Conservation (phyloP, 2,329 filamentous ascomycete genomes). For the Triangularia setosa region DNA sequence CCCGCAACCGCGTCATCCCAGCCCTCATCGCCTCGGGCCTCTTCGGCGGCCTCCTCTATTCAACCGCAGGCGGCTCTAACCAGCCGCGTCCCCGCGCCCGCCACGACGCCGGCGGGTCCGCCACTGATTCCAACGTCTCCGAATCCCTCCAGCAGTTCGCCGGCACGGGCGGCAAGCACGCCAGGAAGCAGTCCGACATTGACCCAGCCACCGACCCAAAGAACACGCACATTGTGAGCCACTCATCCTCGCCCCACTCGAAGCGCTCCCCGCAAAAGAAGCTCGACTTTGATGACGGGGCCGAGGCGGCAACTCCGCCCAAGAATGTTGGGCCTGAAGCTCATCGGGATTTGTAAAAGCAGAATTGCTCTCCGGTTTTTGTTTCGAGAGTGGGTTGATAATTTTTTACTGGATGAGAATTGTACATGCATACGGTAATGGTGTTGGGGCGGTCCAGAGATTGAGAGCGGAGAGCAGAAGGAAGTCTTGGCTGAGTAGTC, state of each 20-base stretch:
- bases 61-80: conserved; percentile 19
- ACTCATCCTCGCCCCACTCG: conserved; percentile 5
- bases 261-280: conserved; percentile 29
- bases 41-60: conserved; percentile 17
- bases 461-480: background rate
- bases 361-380: too few species aligned
- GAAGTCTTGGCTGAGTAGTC: background rate
- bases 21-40: conserved; percentile 13
- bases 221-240: conserved; percentile 18
- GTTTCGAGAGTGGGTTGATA: too few species aligned
- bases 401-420: too few species aligned
- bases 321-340: background rate
- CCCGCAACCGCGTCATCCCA: conserved; percentile 17
- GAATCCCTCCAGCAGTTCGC: conserved; percentile 18
- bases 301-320: background rate
- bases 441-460: background rate
- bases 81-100: conserved; percentile 20
- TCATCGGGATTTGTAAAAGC: background rate
- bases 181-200: conserved; percentile 4
- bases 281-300: background rate
- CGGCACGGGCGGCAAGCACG: conserved; percentile 16
- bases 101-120: background rate
- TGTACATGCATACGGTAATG: background rate
- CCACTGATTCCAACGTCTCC: background rate
- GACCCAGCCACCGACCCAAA: background rate